Base-by-base conservation (phyloP, 768 basidiomycete species). In the Termitomyces eurrhizus region DNA sequence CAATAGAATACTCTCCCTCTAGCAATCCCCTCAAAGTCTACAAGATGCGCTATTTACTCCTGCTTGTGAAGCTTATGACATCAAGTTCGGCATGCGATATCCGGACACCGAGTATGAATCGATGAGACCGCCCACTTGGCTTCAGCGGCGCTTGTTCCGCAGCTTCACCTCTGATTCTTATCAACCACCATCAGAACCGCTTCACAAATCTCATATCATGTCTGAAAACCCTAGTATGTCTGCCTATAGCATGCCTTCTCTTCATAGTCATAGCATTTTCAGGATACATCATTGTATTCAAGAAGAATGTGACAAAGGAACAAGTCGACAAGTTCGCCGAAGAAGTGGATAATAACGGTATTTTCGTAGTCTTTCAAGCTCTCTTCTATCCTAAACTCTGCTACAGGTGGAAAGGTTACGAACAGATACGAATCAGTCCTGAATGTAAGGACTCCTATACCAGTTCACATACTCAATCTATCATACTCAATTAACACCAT, bases 231-330 rank as follows among this genome's bases (percentile, higher is more conserved):
- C 21, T 3, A 50, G 59, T 60, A 36, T 53, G 59, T 51, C 35
- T n/a, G n/a, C 7, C 21, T 33, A 45, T n/a, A 35, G 46, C 18
- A 48, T 56, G 21, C 2, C 33, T 12, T 37, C 26, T 37, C 4
- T 12, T 29, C 14, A 26, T 52, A 24, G 16, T 35, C 21, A 35
- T 2, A 18, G 11, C n/a, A 36, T 42, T 41, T 37, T 26, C 59
- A 85, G 83, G 71, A 63, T 85, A 77, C 66, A 84, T 85, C 57
- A 78, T 87, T 45, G 75, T 83, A 7, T 86, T 87, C 74, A 85
- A 84, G 69, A 69, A 78, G 2, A 49, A 58, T 32, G 81, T 75
- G 44, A 68, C 77, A 32, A 53, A 71, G 41, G 77, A 75, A 9
- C 68, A 77, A 56, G 74, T 86, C 37, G 64, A 79, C 37, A 64